A percentile compares a stretch with the other conserved stretches of the same genome.
phyloP scores from a whole-genome alignment of 768 basidiomycete species.

The Amanita rubescens region DNA sequence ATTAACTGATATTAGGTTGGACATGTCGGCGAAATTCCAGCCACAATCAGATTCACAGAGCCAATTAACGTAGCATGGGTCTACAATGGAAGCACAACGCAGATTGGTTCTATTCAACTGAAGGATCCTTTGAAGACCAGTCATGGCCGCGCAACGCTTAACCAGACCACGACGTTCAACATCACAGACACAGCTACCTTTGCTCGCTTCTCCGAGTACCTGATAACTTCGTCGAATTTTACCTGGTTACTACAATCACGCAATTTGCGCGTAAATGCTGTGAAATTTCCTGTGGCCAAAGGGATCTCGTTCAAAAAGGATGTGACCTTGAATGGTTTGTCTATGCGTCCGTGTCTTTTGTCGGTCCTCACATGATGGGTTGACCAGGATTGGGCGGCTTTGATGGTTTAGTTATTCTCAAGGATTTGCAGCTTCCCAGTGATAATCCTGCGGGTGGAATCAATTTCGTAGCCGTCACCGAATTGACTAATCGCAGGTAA shows the following conservation, averaged over 20 bases:
- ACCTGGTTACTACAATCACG: slow-evolving; percentile 57
- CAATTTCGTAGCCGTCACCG: slow-evolving; percentile 50
- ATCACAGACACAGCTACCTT: slow-evolving; percentile 54
- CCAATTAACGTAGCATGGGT: slow-evolving; percentile 57
- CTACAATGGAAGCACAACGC: slow-evolving; percentile 34
- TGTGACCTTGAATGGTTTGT: slow-evolving; percentile 45
- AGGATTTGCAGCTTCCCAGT: slow-evolving; percentile 57
- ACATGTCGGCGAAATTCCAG: slow-evolving; percentile 60
- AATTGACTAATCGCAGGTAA: slow-evolving; percentile 52
- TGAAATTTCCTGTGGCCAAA: slow-evolving; percentile 60
- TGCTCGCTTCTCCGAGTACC: slow-evolving; percentile 47
- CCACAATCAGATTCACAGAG: slow-evolving; percentile 53
- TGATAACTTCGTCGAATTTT: slow-evolving; percentile 64
- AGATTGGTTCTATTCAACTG: slow-evolving; percentile 50
- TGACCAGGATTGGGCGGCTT: slow-evolving; percentile 54
- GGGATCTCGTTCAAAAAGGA: slow-evolving; percentile 59
- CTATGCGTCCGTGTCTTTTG: background rate
- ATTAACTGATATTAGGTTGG: slow-evolving; percentile 34
- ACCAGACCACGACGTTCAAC: slow-evolving; percentile 51
- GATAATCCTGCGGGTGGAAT: slow-evolving; percentile 65
- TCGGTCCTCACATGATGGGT: slow-evolving; percentile 1
- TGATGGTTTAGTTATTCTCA: slow-evolving; percentile 42
- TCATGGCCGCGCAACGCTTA: slow-evolving; percentile 50
- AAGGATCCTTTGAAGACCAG: slow-evolving; percentile 38
- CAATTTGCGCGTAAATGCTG: slow-evolving; percentile 55